Conservation (phyloP, 108 stramenopile genomes). For the Phaeodactylum tricornutum region DNA sequence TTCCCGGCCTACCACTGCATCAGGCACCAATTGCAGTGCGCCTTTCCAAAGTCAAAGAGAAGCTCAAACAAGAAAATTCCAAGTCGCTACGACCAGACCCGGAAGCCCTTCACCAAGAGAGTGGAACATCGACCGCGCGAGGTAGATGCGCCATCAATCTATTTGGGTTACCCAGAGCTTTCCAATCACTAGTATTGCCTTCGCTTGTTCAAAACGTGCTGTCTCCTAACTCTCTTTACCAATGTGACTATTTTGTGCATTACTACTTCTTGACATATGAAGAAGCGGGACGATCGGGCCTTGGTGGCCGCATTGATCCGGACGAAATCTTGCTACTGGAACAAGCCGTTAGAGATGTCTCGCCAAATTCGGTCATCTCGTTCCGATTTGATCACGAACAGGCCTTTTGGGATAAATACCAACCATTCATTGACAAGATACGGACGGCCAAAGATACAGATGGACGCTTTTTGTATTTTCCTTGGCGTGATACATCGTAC, state of each 20-base stretch:
- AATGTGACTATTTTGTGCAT: constrained; percentile 34
- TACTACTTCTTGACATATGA: too few relatives aligned
- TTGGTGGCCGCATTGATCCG: constrained; percentile 31
- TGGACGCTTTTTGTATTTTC: constrained; percentile 25
- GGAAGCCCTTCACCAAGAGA: too few relatives aligned
- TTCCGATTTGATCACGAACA: constrained; percentile 28
- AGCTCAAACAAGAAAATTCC: too few relatives aligned
- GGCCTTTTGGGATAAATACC: constrained; percentile 13
- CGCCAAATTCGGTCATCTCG: constrained; percentile 4
- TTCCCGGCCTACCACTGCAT: too few relatives aligned
- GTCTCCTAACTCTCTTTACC: constrained; percentile 13
- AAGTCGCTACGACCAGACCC: too few relatives aligned
- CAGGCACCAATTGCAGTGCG: too few relatives aligned
- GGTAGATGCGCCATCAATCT: constrained; percentile 10
- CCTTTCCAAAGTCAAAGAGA: too few relatives aligned
- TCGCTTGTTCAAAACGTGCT: constrained; percentile 21
- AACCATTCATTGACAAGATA: constrained; percentile 12
- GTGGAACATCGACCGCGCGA: too few relatives aligned
- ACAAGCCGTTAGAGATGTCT: constrained; percentile 10
- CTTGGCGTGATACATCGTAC: constrained; percentile 15
- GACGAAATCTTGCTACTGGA: constrained; percentile 28
- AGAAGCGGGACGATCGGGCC: constrained; percentile 21
- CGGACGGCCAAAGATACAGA: constrained; percentile 14
- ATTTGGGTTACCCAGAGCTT: constrained; percentile 16
- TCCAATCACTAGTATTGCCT: constrained; percentile 21